Evolutionary conservation across 495 filamentous ascomycete genomes (phyloP).

Genomic region (Durotheca rogersii): DNA sequence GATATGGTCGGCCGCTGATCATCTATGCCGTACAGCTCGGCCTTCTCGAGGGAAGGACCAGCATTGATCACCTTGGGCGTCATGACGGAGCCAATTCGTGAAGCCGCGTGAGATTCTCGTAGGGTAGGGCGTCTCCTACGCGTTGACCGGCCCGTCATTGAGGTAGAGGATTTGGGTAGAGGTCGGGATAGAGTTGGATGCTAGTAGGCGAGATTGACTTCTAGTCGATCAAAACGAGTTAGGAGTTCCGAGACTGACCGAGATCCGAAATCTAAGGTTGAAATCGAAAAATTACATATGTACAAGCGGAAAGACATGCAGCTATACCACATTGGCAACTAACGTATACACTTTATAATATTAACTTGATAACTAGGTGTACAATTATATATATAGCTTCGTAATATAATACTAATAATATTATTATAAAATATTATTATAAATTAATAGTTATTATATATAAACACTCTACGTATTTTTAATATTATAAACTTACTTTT

Average conservation of each 20-base stretch:
- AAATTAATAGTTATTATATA: neutral
- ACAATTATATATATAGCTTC: too few species aligned
- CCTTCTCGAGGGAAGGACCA: constrained; percentile 56
- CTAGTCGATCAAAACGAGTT: constrained; percentile 11
- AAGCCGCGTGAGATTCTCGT: constrained; percentile 37
- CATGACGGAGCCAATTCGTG: constrained; percentile 28
- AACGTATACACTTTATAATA: neutral
- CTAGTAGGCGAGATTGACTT: constrained; percentile 9
- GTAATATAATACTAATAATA: neutral
- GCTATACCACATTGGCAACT: neutral
- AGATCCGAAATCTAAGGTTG: neutral
- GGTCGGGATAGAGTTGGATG: constrained; percentile 6
- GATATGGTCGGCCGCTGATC: constrained; percentile 55
- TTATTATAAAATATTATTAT: neutral
- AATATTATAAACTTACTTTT: constrained; percentile 15
- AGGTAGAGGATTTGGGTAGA: constrained; percentile 8
- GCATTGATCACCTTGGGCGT: constrained; percentile 54
- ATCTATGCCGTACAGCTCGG: constrained; percentile 57
- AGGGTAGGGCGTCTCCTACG: constrained; percentile 37
- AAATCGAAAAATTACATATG: too few species aligned
- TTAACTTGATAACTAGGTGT: constrained; percentile 24
- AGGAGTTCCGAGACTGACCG: constrained; percentile 22
- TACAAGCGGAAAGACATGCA: too few species aligned
- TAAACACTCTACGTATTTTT: neutral
- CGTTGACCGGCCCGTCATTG: constrained; percentile 38